Base-by-base conservation (phyloP, 495 filamentous ascomycete species). In the Tirmania nivea region DNA sequence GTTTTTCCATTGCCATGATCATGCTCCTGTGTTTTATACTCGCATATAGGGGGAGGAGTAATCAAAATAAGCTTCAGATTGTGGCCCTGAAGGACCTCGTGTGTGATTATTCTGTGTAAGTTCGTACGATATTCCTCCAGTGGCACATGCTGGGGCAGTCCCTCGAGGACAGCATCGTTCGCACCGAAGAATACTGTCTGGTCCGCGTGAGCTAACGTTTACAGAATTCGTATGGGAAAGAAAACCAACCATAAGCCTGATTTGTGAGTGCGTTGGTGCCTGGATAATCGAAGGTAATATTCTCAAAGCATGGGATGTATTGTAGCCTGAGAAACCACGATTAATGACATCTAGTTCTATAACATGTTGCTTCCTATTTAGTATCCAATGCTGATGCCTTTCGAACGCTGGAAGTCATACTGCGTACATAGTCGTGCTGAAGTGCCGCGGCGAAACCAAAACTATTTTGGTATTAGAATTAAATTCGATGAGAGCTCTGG, bases 101-200 rank as follows among this genome's bases (percentile, higher is more conserved):
- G 84, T 35, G 74, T 74, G 54, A 86, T 66, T 60, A 94, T 81
- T 50, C 68, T 67, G 50, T 66, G 71, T 50, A 94, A 66, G 60
- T 92, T 93, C 54, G 71, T 68, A 60, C 76, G 77, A 69, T 80
- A 94, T 53, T 75, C 68, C 4, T 78, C 73, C 17, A 89, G 66
- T 2, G 84, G 76, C n/a, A 94, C 74, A 61, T 84, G 75, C 63
- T 93, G 87, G 7, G 66, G 67, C 12, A 71, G 68, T 42, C 70
- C 66, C 17, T 71, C 70, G n/a, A 88, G 59, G 53, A 72, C 73
- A 8, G 87, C 80, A 64, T 94, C 87, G 63, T 94, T 94, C 60
- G 87, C 83, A 16, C 87, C 87, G 55, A 93, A 78, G 60, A 90
- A 86, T 57, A 94, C 69, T 20, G 79, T 72, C 83, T 89, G 52